Percentiles rank a stretch among this genome's conserved stretches.
Evolutionary conservation across 192 early-diverging fungal species (phyloP).

Genomic region (Backusella liffmaniae): DNA sequence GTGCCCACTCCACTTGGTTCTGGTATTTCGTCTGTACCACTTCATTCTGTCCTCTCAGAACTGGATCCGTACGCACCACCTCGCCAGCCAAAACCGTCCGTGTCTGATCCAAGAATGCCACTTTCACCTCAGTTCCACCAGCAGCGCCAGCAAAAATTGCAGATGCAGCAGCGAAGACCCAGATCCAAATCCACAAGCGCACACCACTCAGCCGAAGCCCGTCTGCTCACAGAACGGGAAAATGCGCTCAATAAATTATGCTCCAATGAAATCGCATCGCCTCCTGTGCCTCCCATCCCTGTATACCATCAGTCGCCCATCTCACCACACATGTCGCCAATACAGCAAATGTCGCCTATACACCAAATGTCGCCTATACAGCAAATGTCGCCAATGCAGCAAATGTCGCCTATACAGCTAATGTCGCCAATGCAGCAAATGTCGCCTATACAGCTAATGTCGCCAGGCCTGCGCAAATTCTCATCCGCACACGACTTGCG

Average conservation of each 20-base stretch:
- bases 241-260: conserved; percentile 14
- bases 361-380: neutral
- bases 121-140: neutral
- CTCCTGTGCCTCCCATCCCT: conserved; percentile 19
- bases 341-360: neutral
- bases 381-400: neutral
- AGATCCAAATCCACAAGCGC: conserved; percentile 16
- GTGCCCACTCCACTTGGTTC: neutral
- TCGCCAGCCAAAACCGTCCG: neutral
- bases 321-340: neutral
- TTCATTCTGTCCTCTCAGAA: neutral
- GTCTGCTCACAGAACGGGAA: conserved; percentile 8
- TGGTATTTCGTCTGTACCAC: conserved; percentile 10
- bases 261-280: conserved; percentile 5
- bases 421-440: neutral
- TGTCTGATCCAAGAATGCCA: neutral
- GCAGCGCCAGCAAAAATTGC: neutral
- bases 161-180: conserved; percentile 1
- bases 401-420: too few relatives aligned
- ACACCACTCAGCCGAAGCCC: neutral
- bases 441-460: neutral
- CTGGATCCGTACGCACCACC: neutral
- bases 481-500: conserved; percentile 16
- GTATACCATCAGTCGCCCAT: neutral
- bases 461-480: neutral